Conservation (phyloP, 352 stramenopile species). For the Phytophthora quininea region DNA sequence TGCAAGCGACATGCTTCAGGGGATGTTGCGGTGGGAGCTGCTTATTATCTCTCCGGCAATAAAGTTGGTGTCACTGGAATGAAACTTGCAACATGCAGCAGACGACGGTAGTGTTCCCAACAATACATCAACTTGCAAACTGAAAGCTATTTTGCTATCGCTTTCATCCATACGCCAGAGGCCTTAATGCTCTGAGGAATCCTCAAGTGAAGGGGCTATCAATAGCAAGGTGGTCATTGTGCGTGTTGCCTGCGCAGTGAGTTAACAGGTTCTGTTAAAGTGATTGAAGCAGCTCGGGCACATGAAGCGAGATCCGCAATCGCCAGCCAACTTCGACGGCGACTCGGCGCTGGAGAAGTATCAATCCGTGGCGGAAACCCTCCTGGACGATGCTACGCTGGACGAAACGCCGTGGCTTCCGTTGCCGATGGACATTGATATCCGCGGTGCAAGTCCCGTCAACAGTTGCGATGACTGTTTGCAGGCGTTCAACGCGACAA, state of each 20-base stretch:
- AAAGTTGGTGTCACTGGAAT: slow-evolving; percentile 9
- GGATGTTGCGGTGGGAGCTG: slow-evolving; percentile 34
- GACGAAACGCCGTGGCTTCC: slow-evolving; percentile 6
- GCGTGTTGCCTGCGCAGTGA: no score
- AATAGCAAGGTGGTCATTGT: background rate
- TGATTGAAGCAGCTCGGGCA: background rate
- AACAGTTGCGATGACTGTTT: slow-evolving; percentile 13
- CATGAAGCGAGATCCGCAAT: slow-evolving; percentile 7
- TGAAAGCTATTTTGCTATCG: no score
- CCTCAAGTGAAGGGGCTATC: no score
- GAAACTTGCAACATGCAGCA: no score
- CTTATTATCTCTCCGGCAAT: slow-evolving; percentile 27
- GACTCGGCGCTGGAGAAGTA: slow-evolving; percentile 11
- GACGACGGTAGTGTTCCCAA: no score
- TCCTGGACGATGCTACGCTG: slow-evolving; percentile 29
- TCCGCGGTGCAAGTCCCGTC: slow-evolving; percentile 22
- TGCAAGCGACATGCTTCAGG: slow-evolving; percentile 32
- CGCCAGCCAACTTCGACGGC: slow-evolving; percentile 1
- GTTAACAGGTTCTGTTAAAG: background rate
- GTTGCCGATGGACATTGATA: slow-evolving; percentile 7
- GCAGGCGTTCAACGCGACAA: slow-evolving; percentile 7
- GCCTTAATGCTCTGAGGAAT: background rate
- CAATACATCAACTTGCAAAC: no score
- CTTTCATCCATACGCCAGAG: no score
- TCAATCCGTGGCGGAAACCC: background rate